A percentile compares a stretch with the other conserved stretches of the same genome.
Evolutionary conservation across 495 filamentous ascomycete genomes (phyloP).

Genomic region (Penicilliopsis zonata): DNA sequence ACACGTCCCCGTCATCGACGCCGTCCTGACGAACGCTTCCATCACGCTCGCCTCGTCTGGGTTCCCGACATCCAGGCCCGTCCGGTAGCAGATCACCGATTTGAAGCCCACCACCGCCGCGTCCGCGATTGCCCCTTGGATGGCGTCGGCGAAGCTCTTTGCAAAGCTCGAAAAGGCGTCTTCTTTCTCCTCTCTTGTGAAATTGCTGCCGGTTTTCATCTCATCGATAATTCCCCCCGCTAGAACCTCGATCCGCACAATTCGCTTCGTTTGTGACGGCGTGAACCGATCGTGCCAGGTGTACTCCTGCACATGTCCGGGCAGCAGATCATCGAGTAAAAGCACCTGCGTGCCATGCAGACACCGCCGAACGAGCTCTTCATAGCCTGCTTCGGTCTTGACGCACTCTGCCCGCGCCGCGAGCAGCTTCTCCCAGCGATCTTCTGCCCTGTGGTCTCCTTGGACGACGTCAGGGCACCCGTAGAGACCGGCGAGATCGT

Average conservation of each 20-base stretch:
- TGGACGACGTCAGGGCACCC: conserved; percentile 40
- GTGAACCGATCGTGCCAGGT: conserved; percentile 63
- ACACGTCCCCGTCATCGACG: conserved; percentile 16
- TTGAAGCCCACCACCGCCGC: conserved; percentile 74
- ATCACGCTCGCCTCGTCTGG: conserved; percentile 17
- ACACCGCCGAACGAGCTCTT: conserved; percentile 49
- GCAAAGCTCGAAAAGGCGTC: conserved; percentile 19
- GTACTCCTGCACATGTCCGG: conserved; percentile 48
- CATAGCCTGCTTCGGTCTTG: conserved; percentile 39
- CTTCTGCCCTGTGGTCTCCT: too few species aligned
- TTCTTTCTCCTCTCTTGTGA: neutral
- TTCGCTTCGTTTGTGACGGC: conserved; percentile 50
- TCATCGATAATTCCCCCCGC: conserved; percentile 51
- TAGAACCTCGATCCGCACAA: conserved; percentile 74
- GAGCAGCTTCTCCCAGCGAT: conserved; percentile 55
- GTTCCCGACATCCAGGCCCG: conserved; percentile 45
- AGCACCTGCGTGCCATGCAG: conserved; percentile 65
- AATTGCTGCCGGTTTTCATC: conserved; percentile 17
- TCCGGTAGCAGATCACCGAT: conserved; percentile 73
- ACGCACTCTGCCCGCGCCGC: conserved; percentile 43
- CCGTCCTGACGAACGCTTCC: conserved; percentile 19
- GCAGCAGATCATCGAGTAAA: conserved; percentile 69
- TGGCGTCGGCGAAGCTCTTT: conserved; percentile 31
- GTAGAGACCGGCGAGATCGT: conserved; percentile 54
- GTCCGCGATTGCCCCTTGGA: conserved; percentile 45